Evolutionary conservation across 495 filamentous ascomycete species (phyloP).

Genomic region (Aspergillus avenaceus): DNA sequence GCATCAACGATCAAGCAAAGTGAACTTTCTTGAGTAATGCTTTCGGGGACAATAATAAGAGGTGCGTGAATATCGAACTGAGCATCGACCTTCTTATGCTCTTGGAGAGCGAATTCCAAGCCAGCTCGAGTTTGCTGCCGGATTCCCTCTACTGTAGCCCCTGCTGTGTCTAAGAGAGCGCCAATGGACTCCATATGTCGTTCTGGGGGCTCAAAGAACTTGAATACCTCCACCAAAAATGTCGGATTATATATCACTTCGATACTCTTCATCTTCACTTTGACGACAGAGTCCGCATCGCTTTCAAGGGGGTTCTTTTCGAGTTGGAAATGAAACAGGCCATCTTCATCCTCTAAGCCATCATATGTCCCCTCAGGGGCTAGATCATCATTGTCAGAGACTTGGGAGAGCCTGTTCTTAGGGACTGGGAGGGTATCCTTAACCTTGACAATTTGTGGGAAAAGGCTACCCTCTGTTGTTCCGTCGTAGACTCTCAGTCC

Average conservation of each 20-base stretch:
- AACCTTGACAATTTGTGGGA: slow-evolving; percentile 88
- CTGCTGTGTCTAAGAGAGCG: slow-evolving; percentile 88
- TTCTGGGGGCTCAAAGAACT: slow-evolving; percentile 94
- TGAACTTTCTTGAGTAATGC: slow-evolving; percentile 71
- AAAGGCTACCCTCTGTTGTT: slow-evolving; percentile 84
- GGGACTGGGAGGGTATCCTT: slow-evolving; percentile 69
- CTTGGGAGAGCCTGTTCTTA: slow-evolving; percentile 38
- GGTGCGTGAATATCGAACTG: slow-evolving; percentile 94
- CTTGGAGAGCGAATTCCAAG: slow-evolving; percentile 90
- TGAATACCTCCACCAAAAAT: slow-evolving; percentile 81
- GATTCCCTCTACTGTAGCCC: slow-evolving; percentile 89
- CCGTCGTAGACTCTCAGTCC: slow-evolving; percentile 94
- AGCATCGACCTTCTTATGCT: slow-evolving; percentile 96
- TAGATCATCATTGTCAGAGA: slow-evolving; percentile 58
- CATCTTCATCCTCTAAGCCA: slow-evolving; percentile 61
- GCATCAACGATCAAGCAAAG: slow-evolving; percentile 93
- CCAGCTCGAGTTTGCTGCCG: slow-evolving; percentile 94
- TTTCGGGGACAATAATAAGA: slow-evolving; percentile 92
- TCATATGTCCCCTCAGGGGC: slow-evolving; percentile 45
- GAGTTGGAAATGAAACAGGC: slow-evolving; percentile 84
- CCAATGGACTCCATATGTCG: slow-evolving; percentile 97
- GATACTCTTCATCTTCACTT: slow-evolving; percentile 86
- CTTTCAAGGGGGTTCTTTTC: slow-evolving; percentile 94
- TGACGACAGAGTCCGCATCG: slow-evolving; percentile 84
- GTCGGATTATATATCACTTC: slow-evolving; percentile 96